Evolutionary conservation across 441 rosid species (phyloP), one percentile per base, ranked within the genome.

Genomic region (Pelargonium fulgidum): DNA sequence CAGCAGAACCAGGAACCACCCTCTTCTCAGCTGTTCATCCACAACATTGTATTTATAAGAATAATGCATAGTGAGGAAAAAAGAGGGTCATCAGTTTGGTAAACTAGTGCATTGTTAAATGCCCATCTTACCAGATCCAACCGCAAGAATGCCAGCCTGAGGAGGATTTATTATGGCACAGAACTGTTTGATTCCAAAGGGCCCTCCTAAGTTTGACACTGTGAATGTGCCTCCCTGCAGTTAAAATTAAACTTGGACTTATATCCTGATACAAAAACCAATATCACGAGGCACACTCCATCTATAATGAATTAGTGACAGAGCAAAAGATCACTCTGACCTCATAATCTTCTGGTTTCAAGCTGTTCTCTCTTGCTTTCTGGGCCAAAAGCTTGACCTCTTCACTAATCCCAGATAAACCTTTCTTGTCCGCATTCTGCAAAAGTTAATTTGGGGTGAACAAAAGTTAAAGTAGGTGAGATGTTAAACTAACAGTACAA

Each of bases 141-240:
- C 87, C n/a, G 98, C 97, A 59, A 93, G 88, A 82, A 93, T 93
- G 73, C 93, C 96, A 1, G 98, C 78, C 74, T 93, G 97, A 71
- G 98, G 99, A 74, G 97, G 99, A 80, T 91, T 91, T 65, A 93
- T 80, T 61, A 91, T 89, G 52, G 97, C 98, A 71, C 96, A 91
- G 70, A 93, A 89, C 71, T 93, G 96, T 80, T 87, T 91, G 83
- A 93, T 80, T 41, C 97, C 97, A 50, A 89, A 91, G 12, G 99
- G 97, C 44, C 98, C 98, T 75, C 98, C 98, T 84, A 93, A 81
- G 81, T 93, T 93, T 70, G 99, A 86, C 24, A 93, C 95, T 2
- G 96, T 93, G 65, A 93, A 93, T 29, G 98, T 91, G 70, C 98
- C 98, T 76, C 97, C 95, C 96, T 93, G 90, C 29, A 75, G 77